phyloP scores from a whole-genome alignment of 2,329 filamentous ascomycete species.

The Pseudocercospora eumusae region DNA sequence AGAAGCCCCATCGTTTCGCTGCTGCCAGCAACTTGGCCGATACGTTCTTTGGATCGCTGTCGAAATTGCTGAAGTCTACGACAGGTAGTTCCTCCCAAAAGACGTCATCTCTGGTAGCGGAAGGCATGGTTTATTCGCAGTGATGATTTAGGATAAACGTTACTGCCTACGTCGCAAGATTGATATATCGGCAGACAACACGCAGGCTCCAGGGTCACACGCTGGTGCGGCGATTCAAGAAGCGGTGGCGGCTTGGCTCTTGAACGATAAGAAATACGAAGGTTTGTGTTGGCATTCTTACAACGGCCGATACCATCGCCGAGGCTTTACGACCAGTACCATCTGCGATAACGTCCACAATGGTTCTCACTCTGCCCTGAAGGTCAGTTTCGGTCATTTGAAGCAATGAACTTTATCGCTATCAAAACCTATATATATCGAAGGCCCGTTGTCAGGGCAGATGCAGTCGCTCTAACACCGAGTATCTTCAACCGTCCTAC shows the following conservation, averaged over 20 bases:
- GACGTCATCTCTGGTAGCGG: not conserved
- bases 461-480: too few relatives aligned
- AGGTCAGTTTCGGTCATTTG: too few relatives aligned
- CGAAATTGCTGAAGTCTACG: slow-evolving; percentile 1
- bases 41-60: not conserved
- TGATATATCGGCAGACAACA: not conserved
- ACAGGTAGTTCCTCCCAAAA: not conserved
- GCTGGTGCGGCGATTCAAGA: not conserved
- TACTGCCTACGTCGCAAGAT: not conserved
- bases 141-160: not conserved
- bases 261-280: not conserved
- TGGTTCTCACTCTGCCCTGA: too few relatives aligned
- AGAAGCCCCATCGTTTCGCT: slow-evolving; percentile 6
- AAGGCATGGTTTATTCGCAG: not conserved
- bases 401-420: too few relatives aligned
- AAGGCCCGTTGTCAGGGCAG: too few relatives aligned
- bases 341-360: not conserved
- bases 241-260: not conserved
- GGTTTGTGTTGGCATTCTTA: not conserved
- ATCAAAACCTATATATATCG: too few relatives aligned
- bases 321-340: not conserved
- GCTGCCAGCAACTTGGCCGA: slow-evolving; percentile 2
- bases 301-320: not conserved
- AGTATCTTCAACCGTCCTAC: too few relatives aligned
- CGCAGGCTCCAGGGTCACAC: not conserved